Base-by-base conservation (phyloP, 371 early-diverging fungal genomes). In the Rhizopus arrhizus region DNA sequence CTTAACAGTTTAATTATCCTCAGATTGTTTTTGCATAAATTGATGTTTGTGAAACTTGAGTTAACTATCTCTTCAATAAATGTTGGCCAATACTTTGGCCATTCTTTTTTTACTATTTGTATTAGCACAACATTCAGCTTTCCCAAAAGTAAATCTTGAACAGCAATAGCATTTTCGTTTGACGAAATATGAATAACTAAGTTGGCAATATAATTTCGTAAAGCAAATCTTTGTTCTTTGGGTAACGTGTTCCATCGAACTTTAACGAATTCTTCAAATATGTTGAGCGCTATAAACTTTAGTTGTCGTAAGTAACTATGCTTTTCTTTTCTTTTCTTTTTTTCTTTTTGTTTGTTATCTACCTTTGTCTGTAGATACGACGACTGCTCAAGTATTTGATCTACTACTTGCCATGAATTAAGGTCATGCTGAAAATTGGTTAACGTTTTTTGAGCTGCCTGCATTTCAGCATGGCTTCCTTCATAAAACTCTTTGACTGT, bases 81-180 rank as follows among this genome's bases (percentile, higher is more conserved):
- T 33, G 83, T 85, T 3, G 99, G 99, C 99, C 99, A 99, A 68
- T 95, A 90, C 58, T 92, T 89, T 4, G 99, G 99, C 99, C 99
- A 99, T 64, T 99, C 99, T 68, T 97, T 95, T 79, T 99, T 99
- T 59, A 99, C 78, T 36, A 99, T 95, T 87, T 96, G 95, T 0
- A 97, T 96, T 33, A 97, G 74, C 4, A 92, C 90, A 69, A 92
- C 68, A 77, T 97, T 95, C 36, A 97, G 85, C 73, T 95, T 96
- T 65, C 77, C 82, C 32, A 96, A 72, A 50, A 87, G 85, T 4
- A 85, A 78, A 52, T 81, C 83, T 61, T 94, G 85, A 41, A 75
- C 75, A 34, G 76, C 72, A n/a, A 92, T 73, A 12, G 80, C 71
- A 11, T 76, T 72, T 66, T 93, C 94, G 46, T 90, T 85, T 0